Conservation (phyloP, 2,329 filamentous ascomycete species). For the Lomentospora prolificans region DNA sequence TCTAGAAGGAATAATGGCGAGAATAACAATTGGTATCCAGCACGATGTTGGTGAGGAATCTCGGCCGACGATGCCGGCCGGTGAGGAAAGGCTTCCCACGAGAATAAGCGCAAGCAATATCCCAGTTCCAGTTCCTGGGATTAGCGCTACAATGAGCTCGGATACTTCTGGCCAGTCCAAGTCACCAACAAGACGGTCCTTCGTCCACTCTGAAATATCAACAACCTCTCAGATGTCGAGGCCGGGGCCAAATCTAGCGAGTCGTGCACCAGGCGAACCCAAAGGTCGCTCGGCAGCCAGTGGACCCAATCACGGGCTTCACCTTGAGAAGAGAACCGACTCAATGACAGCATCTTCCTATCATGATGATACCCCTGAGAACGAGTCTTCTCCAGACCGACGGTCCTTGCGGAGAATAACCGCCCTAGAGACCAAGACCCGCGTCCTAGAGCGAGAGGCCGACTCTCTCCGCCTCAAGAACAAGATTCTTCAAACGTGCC, state of each 20-base stretch:
- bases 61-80: neutral
- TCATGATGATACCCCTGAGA: neutral
- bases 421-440: neutral
- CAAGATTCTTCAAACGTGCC: neutral
- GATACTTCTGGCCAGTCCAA: neutral
- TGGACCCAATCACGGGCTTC: neutral
- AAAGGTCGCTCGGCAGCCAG: neutral
- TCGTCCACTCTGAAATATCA: neutral
- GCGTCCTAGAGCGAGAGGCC: conserved; percentile 2
- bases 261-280: neutral
- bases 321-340: neutral
- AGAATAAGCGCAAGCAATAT: neutral
- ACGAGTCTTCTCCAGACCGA: neutral
- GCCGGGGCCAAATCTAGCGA: neutral
- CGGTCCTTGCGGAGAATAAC: neutral
- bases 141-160: too few species aligned
- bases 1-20: neutral
- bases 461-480: conserved; percentile 1
- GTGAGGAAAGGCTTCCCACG: neutral
- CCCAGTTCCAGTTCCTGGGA: neutral
- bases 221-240: neutral
- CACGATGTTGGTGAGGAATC: neutral
- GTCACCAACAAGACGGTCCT: neutral
- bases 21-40: neutral
- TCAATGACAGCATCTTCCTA: neutral